phyloP scores from a whole-genome alignment of 1,284 basidiomycete species.

The Puccinia horiana region DNA sequence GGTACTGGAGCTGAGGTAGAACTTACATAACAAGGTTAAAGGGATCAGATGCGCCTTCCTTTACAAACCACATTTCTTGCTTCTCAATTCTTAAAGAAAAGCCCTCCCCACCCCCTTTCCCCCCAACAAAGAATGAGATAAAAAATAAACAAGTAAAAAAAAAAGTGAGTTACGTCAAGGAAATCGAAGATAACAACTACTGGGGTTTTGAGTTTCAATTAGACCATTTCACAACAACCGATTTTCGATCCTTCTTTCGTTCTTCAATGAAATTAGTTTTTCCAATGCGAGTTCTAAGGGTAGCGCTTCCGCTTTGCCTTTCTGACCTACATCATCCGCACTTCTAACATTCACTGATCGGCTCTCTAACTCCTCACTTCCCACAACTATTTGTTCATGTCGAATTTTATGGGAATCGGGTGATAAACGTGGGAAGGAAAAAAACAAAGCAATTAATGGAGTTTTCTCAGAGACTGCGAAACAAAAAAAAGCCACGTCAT shows the following conservation, averaged over 20 bases:
- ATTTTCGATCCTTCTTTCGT: constrained; percentile 67
- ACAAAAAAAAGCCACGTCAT: background rate
- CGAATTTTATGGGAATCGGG: constrained; percentile 44
- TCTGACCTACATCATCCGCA: constrained; percentile 83
- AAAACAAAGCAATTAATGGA: background rate
- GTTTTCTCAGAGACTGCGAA: background rate
- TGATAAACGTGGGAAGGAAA: background rate
- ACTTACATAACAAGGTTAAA: no score
- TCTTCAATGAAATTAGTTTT: constrained; percentile 70
- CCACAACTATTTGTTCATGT: constrained; percentile 70
- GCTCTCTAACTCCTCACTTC: constrained; percentile 82
- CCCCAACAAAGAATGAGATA: no score
- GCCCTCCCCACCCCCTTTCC: no score
- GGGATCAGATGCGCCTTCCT: no score
- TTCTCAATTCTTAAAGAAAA: no score
- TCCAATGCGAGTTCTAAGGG: constrained; percentile 68
- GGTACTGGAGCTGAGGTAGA: no score
- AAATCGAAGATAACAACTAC: background rate
- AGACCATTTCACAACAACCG: constrained; percentile 55
- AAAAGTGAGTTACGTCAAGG: no score
- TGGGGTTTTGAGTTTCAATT: background rate
- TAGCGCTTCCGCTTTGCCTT: constrained; percentile 68
- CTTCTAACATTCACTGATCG: constrained; percentile 62
- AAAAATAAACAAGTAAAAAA: no score
- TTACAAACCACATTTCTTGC: no score